phyloP scores from a whole-genome alignment of 768 basidiomycete genomes.

The Termitomyces sp. region DNA sequence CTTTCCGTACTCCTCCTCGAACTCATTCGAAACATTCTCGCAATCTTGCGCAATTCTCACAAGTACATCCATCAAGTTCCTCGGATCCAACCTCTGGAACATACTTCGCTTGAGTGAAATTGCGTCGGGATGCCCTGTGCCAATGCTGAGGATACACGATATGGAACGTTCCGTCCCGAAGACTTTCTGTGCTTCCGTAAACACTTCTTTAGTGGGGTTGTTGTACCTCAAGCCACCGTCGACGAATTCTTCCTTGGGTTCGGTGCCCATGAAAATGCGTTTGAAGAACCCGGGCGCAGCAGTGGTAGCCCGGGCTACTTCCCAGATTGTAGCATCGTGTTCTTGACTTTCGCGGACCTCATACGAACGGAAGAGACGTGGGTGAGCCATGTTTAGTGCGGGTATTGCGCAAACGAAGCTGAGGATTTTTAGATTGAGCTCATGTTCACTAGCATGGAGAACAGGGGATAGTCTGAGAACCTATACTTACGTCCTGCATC shows the following conservation, averaged over 20 bases:
- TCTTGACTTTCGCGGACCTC: neutral
- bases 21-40: constrained; percentile 1
- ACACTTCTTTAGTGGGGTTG: constrained; percentile 7
- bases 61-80: neutral
- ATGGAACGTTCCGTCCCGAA: neutral
- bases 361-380: constrained; percentile 14
- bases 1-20: neutral
- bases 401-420: constrained; percentile 3
- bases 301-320: constrained; percentile 24
- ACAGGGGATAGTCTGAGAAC: too few relatives aligned
- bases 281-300: constrained; percentile 23
- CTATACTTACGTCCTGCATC: constrained; percentile 4
- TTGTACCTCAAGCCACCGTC: constrained; percentile 14
- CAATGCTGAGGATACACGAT: constrained; percentile 8
- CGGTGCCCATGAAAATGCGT: constrained; percentile 12
- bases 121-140: constrained; percentile 1
- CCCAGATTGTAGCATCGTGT: constrained; percentile 20
- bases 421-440: neutral
- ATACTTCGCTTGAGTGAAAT: neutral
- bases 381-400: neutral
- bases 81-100: neutral
- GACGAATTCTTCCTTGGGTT: constrained; percentile 8
- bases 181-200: constrained; percentile 1
- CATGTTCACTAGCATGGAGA: too few relatives aligned
- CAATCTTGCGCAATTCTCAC: constrained; percentile 5